Conservation (phyloP, 2,329 filamentous ascomycete species). For the Stenocarpella maydis region DNA sequence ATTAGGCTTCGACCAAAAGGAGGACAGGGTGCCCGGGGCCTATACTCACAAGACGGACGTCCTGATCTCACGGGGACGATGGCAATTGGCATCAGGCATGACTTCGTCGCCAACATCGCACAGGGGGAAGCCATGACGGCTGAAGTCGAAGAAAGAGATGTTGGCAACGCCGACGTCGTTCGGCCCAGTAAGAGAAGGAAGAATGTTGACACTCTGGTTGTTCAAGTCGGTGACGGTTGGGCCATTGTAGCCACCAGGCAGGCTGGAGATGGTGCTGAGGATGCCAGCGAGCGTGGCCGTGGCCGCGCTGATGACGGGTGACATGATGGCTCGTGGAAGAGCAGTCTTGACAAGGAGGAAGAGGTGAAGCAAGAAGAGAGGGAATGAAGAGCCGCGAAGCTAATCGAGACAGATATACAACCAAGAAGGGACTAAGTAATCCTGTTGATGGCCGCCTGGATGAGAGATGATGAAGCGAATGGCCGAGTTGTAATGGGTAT, state of each 20-base stretch:
- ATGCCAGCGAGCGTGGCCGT: conserved; percentile 14
- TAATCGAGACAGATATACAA: conserved; percentile 14
- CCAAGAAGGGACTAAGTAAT: conserved; percentile 11
- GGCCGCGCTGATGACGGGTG: conserved; percentile 12
- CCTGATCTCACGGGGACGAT: conserved; percentile 17
- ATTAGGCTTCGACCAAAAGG: neutral
- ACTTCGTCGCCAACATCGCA: conserved; percentile 12
- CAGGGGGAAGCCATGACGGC: neutral
- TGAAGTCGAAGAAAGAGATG: neutral
- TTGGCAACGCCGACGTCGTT: conserved; percentile 13
- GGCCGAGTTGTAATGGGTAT: conserved; percentile 4
- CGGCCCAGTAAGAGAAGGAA: neutral
- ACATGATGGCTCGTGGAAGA: conserved; percentile 28
- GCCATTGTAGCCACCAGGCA: neutral
- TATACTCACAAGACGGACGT: conserved; percentile 30
- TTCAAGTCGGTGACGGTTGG: conserved; percentile 20
- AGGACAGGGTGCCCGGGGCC: neutral
- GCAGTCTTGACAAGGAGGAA: neutral
- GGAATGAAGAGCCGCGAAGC: neutral
- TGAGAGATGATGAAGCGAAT: conserved; percentile 25
- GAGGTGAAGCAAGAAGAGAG: neutral
- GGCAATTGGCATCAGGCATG: neutral
- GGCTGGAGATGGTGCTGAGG: neutral
- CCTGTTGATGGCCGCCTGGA: conserved; percentile 18
- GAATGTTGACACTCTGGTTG: neutral